phyloP scores from a whole-genome alignment of 768 basidiomycete species.

The Pulveroboletus ravenelii region DNA sequence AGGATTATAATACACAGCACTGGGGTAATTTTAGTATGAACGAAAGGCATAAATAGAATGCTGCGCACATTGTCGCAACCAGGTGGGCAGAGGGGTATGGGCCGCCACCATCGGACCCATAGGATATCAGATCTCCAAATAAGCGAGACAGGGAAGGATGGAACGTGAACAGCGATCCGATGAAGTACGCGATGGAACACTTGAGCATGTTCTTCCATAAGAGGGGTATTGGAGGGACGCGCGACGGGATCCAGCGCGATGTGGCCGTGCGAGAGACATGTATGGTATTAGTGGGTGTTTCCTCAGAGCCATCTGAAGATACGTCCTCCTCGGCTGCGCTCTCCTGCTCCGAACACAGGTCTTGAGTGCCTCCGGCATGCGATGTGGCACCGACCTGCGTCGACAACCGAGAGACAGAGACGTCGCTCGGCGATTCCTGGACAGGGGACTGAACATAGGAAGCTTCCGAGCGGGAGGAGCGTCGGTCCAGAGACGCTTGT shows the following conservation, averaged over 20 bases:
- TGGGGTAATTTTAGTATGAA: conserved; percentile 22
- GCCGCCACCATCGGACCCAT: conserved; percentile 40
- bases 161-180: conserved; percentile 92
- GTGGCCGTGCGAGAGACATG: conserved; percentile 6
- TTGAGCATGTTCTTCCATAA: conserved; percentile 76
- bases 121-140: conserved; percentile 56
- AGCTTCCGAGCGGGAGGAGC: background rate
- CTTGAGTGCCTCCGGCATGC: background rate
- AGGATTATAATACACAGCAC: conserved; percentile 87
- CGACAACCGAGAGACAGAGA: background rate
- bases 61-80: conserved; percentile 78
- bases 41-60: background rate
- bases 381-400: background rate
- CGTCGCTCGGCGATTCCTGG: background rate
- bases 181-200: conserved; percentile 85
- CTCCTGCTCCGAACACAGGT: background rate
- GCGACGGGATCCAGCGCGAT: conserved; percentile 8
- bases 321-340: conserved; percentile 7
- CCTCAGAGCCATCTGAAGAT: conserved; percentile 14
- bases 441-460: conserved; percentile 3
- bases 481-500: conserved; percentile 2
- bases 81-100: conserved; percentile 83
- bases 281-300: conserved; percentile 3
- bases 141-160: conserved; percentile 66
- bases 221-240: conserved; percentile 40